A percentile compares a stretch with the other conserved stretches of the same genome.
These are phyloP conservation scores for Aspergillus tubingensis DNA, from an alignment of 2,329 filamentous ascomycete genomes.

Conservation along the genomic window DNA sequence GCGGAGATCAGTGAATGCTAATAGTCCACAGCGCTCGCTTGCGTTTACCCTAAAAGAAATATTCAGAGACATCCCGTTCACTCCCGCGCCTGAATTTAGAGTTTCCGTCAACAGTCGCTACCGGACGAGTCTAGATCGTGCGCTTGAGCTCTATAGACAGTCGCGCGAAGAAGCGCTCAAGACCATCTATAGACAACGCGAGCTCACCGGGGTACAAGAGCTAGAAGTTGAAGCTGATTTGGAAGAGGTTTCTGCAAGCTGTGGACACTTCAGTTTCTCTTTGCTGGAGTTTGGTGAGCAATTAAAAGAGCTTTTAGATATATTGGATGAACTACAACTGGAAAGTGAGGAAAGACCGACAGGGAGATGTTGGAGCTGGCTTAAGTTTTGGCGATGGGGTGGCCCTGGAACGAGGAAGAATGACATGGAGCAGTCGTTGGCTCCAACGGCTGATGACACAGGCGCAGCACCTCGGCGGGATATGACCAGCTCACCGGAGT, in stretches of 20 bases:
- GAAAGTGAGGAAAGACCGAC: slow-evolving; percentile 63
- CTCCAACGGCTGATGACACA: background rate
- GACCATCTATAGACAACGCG: slow-evolving; percentile 77
- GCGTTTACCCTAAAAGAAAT: slow-evolving; percentile 88
- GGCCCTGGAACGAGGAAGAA: slow-evolving; percentile 20
- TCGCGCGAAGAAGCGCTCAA: slow-evolving; percentile 75
- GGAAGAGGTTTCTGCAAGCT: slow-evolving; percentile 96
- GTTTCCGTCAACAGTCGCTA: slow-evolving; percentile 80
- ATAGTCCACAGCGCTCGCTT: slow-evolving; percentile 68
- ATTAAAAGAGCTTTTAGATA: slow-evolving; percentile 77
- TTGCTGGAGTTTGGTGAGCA: slow-evolving; percentile 89
- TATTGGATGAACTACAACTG: slow-evolving; percentile 79
- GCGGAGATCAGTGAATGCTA: slow-evolving; percentile 1
- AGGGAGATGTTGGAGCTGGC: slow-evolving; percentile 77
- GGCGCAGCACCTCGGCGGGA: background rate
- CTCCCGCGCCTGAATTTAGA: slow-evolving; percentile 63
- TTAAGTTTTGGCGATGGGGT: slow-evolving; percentile 69
- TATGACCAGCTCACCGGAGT: background rate
- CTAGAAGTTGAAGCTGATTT: slow-evolving; percentile 85
- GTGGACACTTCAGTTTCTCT: slow-evolving; percentile 93
- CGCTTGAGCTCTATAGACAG: slow-evolving; percentile 74
- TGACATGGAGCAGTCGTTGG: slow-evolving; percentile 12
- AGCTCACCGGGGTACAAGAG: slow-evolving; percentile 67
- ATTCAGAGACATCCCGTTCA: slow-evolving; percentile 83
- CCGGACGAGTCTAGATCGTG: slow-evolving; percentile 75